Base-by-base conservation (phyloP, 1,139 yeast genomes). In the Taphrina confusa region DNA sequence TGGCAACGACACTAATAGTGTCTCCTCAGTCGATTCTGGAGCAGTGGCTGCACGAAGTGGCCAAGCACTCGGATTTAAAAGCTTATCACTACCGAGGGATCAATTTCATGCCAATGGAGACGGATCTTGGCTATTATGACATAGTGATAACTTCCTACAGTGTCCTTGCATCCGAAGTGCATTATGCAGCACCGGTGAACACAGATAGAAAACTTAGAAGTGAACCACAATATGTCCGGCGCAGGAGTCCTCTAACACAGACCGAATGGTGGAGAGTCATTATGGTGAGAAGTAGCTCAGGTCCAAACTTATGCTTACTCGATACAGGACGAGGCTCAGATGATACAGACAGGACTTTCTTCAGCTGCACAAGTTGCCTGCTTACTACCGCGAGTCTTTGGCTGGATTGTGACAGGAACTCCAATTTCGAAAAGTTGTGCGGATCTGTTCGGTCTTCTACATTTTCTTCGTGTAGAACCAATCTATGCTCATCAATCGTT, bases 351-450 rank as follows among this genome's bases (percentile, higher is more conserved):
- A 3, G 84, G 85, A 20, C 78, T 82, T 1, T 82, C 92, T 0
- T 80, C 87, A 55, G 89, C 94, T 1, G 89, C 95, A 25, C 83
- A 81, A 64, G 87, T 89, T 62, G 90, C 96, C 0, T 77, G 87
- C 2, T 74, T 87, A 40, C 81, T 92, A 23, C 95, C 96, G 2
- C 76, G 96, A 58, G 80, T 82, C 57, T 97, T 92, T 73, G 83
- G 96, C 0, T 92, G 97, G 97, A 96, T 96, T 5, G 96, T 90
- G 0, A 87, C 96, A 0, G 98, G 98, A 4, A 92, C 98, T 0
- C 95, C 97, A 0, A 85, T 90, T 9, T 82, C 83, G 65, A 82
- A 81, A 65, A 77, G 80, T 49, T 73, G 87, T 62, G 74, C 75
- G 50, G 96, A 91, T 71, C 74, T 90, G 61, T 82, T 80, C 60